Evolutionary conservation across 2,329 filamentous ascomycete genomes (phyloP).

Genomic region (Cladosporium sp.): DNA sequence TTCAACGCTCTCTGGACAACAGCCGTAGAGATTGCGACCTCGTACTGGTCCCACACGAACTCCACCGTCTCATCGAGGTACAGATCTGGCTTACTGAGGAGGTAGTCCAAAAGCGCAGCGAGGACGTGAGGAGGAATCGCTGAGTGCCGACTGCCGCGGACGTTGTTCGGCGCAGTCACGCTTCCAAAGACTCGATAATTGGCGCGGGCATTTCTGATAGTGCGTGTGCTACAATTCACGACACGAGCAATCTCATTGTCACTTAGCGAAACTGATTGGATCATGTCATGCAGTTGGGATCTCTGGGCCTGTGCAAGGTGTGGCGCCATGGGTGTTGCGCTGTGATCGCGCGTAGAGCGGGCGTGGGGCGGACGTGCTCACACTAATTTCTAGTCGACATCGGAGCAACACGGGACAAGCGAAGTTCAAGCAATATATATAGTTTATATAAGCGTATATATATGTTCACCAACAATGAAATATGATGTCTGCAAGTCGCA

Average conservation of each 20-base stretch:
- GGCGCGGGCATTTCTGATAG: background rate
- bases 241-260: background rate
- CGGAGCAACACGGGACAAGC: constrained; percentile 1
- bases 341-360: background rate
- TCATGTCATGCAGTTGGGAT: background rate
- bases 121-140: constrained; percentile 6
- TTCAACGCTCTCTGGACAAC: background rate
- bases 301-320: background rate
- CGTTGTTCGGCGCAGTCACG: background rate
- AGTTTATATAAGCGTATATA: background rate
- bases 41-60: constrained; percentile 1
- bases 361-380: background rate
- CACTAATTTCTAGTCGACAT: background rate
- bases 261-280: background rate
- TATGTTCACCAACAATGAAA: background rate
- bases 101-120: background rate
- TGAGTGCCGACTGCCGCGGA: background rate
- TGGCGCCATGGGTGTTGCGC: background rate
- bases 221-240: constrained; percentile 5
- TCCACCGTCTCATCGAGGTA: constrained; percentile 11
- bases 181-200: background rate
- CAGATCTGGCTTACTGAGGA: constrained; percentile 8
- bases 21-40: background rate
- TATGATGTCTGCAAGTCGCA: background rate
- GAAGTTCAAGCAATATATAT: background rate